phyloP scores from a whole-genome alignment of 768 basidiomycete species.

The Arthromyces matolae region DNA sequence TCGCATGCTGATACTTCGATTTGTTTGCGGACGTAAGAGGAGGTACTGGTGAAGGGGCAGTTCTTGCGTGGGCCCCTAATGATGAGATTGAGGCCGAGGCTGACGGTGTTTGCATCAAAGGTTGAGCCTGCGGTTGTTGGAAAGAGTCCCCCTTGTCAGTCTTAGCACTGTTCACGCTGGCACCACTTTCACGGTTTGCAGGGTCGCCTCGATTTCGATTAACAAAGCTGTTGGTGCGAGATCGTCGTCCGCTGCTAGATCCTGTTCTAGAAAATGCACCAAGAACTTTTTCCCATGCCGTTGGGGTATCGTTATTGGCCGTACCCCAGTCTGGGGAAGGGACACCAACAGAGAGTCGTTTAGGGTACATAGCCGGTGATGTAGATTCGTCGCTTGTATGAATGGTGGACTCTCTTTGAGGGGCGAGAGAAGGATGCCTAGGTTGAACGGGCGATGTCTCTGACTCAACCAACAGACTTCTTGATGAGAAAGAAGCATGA shows the following conservation, averaged over 20 bases:
- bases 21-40: constrained; percentile 67
- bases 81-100: constrained; percentile 71
- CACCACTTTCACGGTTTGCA: constrained; percentile 72
- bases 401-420: constrained; percentile 36
- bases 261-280: constrained; percentile 61
- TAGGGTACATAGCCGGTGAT: constrained; percentile 55
- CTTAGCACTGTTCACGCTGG: constrained; percentile 61
- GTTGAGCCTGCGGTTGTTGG: constrained; percentile 37
- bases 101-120: constrained; percentile 56
- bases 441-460: constrained; percentile 53
- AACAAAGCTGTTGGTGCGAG: constrained; percentile 73
- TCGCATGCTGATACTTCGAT: constrained; percentile 70
- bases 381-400: constrained; percentile 44
- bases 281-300: constrained; percentile 73
- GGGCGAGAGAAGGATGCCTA: constrained; percentile 43
- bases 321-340: constrained; percentile 57
- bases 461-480: constrained; percentile 59
- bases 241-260: constrained; percentile 68
- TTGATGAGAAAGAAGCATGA: constrained; percentile 54
- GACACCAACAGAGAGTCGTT: constrained; percentile 58
- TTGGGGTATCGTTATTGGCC: constrained; percentile 50
- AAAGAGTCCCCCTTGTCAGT: constrained; percentile 47
- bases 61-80: constrained; percentile 51
- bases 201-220: constrained; percentile 70
- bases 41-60: constrained; percentile 75